Conservation (phyloP, 73 alveolate genomes). For the Vitrella brassicaformis region DNA sequence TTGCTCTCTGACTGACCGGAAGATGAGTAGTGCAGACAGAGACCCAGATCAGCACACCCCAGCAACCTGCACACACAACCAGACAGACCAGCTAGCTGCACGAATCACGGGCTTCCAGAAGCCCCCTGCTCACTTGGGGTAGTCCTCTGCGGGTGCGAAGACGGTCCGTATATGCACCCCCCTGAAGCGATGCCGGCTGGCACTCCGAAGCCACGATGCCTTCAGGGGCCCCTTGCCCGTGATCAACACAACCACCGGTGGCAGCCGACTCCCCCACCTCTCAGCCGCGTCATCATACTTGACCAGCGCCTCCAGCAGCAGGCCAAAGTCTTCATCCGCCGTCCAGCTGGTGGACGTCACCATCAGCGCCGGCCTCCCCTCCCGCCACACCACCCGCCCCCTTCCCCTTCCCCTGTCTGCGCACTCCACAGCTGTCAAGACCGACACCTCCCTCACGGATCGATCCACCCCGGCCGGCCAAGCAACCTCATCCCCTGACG, state of each 20-base stretch:
- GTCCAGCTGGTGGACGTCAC: slow-evolving; percentile 81
- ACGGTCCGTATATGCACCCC: slow-evolving; percentile 12
- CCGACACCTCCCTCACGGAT: no score
- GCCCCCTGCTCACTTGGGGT: no score
- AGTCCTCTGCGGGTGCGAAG: slow-evolving; percentile 48
- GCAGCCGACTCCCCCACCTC: slow-evolving; percentile 25
- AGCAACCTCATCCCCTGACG: no score
- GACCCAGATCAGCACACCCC: slow-evolving; percentile 60
- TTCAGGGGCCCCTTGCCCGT: slow-evolving; percentile 77
- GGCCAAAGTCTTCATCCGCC: slow-evolving; percentile 86
- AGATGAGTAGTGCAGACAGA: slow-evolving; percentile 50
- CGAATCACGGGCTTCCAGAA: no score
- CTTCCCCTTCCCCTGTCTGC: no score
- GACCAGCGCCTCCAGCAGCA: slow-evolving; percentile 49
- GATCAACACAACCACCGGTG: slow-evolving; percentile 16
- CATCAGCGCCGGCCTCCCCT: slow-evolving; percentile 53
- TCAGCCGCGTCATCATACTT: slow-evolving; percentile 34
- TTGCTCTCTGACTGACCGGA: no score
- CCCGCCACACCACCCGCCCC: no score
- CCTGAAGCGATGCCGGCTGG: slow-evolving; percentile 40
- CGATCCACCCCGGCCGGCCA: no score
- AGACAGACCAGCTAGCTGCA: no score
- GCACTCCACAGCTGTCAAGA: no score
- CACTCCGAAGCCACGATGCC: slow-evolving; percentile 2
- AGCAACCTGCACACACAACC: no score